A percentile compares a stretch with the other conserved stretches of the same genome.
phyloP scores from a whole-genome alignment of 1,284 basidiomycete genomes.

The Ceratorhiza oryzae-sativae region DNA sequence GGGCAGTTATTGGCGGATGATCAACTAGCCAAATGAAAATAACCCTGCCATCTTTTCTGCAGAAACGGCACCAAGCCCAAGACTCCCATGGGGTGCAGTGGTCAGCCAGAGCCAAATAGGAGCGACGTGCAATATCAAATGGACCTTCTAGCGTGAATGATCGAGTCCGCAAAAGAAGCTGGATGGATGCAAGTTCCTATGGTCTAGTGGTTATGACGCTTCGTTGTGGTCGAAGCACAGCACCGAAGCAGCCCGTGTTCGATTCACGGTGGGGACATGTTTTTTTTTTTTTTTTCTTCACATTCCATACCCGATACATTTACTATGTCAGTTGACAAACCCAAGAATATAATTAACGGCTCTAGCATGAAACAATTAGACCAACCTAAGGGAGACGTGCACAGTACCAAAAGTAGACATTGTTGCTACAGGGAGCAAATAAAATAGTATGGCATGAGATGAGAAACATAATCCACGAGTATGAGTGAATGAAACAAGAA shows the following conservation, averaged over 20 bases:
- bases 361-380: neutral
- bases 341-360: neutral
- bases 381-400: neutral
- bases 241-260: constrained; percentile 34
- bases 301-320: neutral
- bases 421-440: constrained; percentile 25
- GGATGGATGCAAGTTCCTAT: constrained; percentile 25
- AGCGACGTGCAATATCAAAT: neutral
- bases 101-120: neutral
- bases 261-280: constrained; percentile 35
- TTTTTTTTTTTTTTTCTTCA: neutral
- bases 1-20: neutral
- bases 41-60: constrained; percentile 48
- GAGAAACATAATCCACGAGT: neutral
- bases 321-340: neutral
- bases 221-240: constrained; percentile 12
- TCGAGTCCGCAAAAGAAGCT: neutral
- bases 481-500: neutral
- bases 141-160: neutral
- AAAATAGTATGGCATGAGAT: neutral
- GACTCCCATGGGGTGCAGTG: constrained; percentile 51
- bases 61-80: constrained; percentile 52
- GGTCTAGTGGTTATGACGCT: constrained; percentile 40
- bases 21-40: neutral
- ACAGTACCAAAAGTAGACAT: constrained; percentile 1